Evolutionary conservation across 2,329 filamentous ascomycete species (phyloP).

Genomic region (Fusarium fracticaudum): DNA sequence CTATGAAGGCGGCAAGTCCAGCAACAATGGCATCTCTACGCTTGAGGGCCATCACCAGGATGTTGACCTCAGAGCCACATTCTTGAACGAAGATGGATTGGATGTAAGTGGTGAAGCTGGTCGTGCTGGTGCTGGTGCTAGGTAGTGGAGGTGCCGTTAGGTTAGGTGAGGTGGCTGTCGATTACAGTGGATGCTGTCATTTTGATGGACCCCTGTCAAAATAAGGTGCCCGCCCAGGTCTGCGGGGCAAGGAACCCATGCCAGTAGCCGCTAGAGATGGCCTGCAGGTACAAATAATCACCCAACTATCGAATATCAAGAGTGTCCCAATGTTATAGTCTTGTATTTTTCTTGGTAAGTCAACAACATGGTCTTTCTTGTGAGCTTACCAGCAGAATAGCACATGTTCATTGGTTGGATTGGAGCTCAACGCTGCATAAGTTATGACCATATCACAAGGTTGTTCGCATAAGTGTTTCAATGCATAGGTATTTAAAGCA

Average conservation of each 20-base stretch:
- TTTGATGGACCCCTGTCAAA: conserved; percentile 34
- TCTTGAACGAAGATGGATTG: conserved; percentile 36
- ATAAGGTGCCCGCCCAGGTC: not conserved
- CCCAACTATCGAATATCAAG: not conserved
- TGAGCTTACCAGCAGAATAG: not conserved
- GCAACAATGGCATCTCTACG: conserved; percentile 77
- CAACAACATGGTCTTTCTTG: not conserved
- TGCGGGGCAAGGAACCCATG: conserved; percentile 31
- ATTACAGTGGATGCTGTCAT: conserved; percentile 41
- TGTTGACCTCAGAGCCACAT: conserved; percentile 46
- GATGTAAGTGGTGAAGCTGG: conserved; percentile 32
- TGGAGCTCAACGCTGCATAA: not conserved
- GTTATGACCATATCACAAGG: not conserved
- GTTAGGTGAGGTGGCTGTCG: conserved; percentile 31
- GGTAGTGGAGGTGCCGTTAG: conserved; percentile 20
- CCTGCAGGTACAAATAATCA: conserved; percentile 20
- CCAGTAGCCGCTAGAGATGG: conserved; percentile 4
- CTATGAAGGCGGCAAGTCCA: conserved; percentile 77
- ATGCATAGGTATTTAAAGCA: not conserved
- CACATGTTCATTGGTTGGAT: no score
- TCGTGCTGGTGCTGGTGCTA: conserved; percentile 7
- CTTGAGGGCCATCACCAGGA: conserved; percentile 72
- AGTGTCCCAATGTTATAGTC: not conserved
- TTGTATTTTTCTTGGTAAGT: no score
- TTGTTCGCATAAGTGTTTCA: not conserved